Evolutionary conservation across 2,329 filamentous ascomycete species (phyloP).

Genomic region (Fusarium sp.): DNA sequence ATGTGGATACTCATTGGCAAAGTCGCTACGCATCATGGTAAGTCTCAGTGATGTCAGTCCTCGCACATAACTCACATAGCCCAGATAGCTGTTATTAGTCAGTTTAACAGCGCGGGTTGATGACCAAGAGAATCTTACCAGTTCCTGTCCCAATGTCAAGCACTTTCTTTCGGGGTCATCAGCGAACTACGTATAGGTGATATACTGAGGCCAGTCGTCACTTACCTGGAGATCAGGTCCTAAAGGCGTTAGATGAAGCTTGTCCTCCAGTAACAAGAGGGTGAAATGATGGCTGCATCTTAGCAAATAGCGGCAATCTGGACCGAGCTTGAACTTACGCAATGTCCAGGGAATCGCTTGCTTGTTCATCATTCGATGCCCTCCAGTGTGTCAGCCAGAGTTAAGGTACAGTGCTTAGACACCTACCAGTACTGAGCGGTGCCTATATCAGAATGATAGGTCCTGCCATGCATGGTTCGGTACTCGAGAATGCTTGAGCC

Average conservation of each 20-base stretch:
- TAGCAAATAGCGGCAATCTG: background rate
- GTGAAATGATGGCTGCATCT: constrained; percentile 19
- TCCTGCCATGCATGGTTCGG: constrained; percentile 15
- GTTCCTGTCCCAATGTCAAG: constrained; percentile 26
- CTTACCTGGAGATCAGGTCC: constrained; percentile 3
- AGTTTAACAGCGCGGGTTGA: accelerated
- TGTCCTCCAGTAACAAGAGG: background rate
- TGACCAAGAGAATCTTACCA: background rate
- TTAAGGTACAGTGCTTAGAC: accelerated
- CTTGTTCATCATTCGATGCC: constrained; percentile 21
- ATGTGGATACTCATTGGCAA: constrained; percentile 27
- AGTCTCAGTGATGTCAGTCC: accelerated
- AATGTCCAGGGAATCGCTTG: constrained; percentile 18
- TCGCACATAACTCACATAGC: constrained; percentile 4
- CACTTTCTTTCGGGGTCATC: background rate
- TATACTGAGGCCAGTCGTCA: too few relatives aligned
- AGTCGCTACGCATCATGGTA: constrained; percentile 9
- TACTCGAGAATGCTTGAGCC: constrained; percentile 22
- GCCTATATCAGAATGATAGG: constrained; percentile 19
- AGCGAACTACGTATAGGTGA: background rate
- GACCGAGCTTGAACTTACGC: background rate
- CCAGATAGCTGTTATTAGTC: constrained; percentile 8
- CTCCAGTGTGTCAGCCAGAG: background rate
- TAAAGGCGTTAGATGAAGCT: constrained; percentile 14
- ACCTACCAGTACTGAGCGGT: constrained; percentile 17